These are phyloP conservation scores for Whalleya microplaca DNA, from an alignment of 2,329 filamentous ascomycete genomes.

Conservation along the genomic window DNA sequence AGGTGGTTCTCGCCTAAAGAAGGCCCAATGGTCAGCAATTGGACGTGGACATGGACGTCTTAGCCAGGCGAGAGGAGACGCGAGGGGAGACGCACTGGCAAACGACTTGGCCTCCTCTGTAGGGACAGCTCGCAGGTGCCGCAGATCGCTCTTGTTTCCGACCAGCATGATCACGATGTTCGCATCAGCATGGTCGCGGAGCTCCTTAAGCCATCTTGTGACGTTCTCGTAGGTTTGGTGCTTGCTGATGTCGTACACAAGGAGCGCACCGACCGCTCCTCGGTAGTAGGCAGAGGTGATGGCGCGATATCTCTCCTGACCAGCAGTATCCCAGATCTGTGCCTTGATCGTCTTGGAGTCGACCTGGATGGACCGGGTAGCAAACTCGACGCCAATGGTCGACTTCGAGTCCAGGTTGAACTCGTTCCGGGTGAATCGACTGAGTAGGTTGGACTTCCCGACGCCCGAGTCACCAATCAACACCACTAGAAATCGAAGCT, in stretches of 20 bases:
- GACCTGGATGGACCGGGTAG: constrained; percentile 97
- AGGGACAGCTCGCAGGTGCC: constrained; percentile 93
- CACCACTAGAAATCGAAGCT: constrained; percentile 68
- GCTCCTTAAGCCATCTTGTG: constrained; percentile 97
- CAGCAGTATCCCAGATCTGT: constrained; percentile 99
- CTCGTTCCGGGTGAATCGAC: constrained; percentile 99
- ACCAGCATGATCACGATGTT: constrained; percentile 99
- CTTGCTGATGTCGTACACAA: constrained; percentile 99
- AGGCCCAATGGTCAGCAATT: background rate
- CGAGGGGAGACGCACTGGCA: constrained; percentile 69
- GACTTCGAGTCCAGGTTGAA: constrained; percentile 99
- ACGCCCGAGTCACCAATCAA: constrained; percentile 99
- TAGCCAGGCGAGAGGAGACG: constrained; percentile 33
- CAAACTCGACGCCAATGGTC: constrained; percentile 99
- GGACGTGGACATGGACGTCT: background rate
- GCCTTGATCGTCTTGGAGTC: constrained; percentile 99
- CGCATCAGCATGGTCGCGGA: constrained; percentile 95
- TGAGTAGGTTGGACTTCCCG: constrained; percentile 99
- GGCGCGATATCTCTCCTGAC: constrained; percentile 97
- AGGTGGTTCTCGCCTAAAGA: constrained; percentile 97
- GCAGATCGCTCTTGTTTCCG: constrained; percentile 99
- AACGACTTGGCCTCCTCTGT: constrained; percentile 98
- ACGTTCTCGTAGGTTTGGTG: constrained; percentile 99
- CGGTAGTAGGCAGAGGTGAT: constrained; percentile 99
- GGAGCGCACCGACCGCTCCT: constrained; percentile 92